A percentile compares a stretch with the other conserved stretches of the same genome.
Evolutionary conservation across 169 alveolate genomes (phyloP).

Genomic region (Cryptosporidium parvum): DNA sequence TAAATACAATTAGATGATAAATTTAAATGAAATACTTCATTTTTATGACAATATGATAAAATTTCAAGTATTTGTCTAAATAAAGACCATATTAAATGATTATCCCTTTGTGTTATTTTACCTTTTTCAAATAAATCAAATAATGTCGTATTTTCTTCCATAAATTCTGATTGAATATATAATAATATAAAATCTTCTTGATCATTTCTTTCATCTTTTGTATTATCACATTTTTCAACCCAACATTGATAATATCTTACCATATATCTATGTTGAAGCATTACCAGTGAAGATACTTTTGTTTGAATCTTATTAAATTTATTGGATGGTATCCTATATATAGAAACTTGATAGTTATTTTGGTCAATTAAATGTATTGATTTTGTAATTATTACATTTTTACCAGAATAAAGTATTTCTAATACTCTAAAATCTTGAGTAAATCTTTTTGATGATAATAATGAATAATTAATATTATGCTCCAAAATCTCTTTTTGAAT

Average conservation of each 20-base stretch:
- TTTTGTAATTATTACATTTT: constrained; percentile 26
- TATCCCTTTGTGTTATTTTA: constrained; percentile 31
- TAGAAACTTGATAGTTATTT: constrained; percentile 46
- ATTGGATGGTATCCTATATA: constrained; percentile 15
- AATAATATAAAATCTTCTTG: constrained; percentile 2
- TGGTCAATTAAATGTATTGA: constrained; percentile 68
- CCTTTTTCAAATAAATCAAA: constrained; percentile 21
- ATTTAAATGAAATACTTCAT: constrained; percentile 30
- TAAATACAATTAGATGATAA: constrained; percentile 66
- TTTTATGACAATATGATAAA: constrained; percentile 59
- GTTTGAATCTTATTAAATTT: constrained; percentile 24
- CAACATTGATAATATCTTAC: constrained; percentile 73
- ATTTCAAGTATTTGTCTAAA: constrained; percentile 54
- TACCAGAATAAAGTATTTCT: constrained; percentile 25
- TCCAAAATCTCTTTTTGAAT: neutral
- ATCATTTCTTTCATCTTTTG: constrained; percentile 16
- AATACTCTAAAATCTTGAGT: constrained; percentile 47
- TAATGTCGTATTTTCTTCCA: constrained; percentile 33
- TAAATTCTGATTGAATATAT: constrained; percentile 65
- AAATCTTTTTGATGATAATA: constrained; percentile 56
- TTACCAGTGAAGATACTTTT: constrained; percentile 46
- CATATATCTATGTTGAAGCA: constrained; percentile 68
- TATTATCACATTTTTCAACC: constrained; percentile 38
- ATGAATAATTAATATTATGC: constrained; percentile 1
- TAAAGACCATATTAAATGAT: constrained; percentile 55